A percentile compares a stretch with the other conserved stretches of the same genome.
Conservation (phyloP, 306 rosid genomes). For the Rosa multiflora region DNA sequence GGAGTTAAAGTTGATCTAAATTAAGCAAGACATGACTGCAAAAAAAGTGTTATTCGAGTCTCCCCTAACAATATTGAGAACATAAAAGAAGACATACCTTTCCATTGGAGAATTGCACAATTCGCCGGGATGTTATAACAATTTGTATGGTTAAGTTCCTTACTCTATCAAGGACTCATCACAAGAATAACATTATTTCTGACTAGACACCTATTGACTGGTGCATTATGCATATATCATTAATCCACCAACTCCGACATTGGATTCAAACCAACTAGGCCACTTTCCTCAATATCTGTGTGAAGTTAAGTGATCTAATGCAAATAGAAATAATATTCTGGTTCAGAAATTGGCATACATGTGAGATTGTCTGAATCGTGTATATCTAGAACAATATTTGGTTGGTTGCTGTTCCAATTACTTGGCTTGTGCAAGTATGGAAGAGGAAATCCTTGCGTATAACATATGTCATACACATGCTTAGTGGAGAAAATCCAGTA, state of each 20-base stretch:
- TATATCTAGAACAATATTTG: background rate
- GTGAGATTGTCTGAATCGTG: background rate
- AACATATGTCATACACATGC: background rate
- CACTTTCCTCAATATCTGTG: background rate
- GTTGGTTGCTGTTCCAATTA: background rate
- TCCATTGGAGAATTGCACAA: constrained; percentile 98
- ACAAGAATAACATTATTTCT: background rate
- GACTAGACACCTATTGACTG: background rate
- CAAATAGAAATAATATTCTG: background rate
- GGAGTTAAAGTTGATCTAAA: background rate
- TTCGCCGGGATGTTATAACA: constrained; percentile 64
- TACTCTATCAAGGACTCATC: background rate
- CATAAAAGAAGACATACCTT: constrained; percentile 48
- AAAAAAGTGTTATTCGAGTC: background rate
- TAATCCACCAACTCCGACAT: background rate
- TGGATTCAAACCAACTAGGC: background rate
- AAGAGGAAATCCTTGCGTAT: background rate
- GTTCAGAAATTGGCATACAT: background rate
- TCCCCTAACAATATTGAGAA: background rate
- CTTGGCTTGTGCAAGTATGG: background rate
- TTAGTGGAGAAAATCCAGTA: background rate
- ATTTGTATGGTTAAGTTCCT: background rate
- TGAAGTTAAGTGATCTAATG: background rate
- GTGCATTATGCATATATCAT: background rate
- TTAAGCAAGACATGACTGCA: background rate